Evolutionary conservation across 768 basidiomycete genomes (phyloP), one percentile per base, ranked within the genome.

Genomic region (Dioszegia aurantiaca): DNA sequence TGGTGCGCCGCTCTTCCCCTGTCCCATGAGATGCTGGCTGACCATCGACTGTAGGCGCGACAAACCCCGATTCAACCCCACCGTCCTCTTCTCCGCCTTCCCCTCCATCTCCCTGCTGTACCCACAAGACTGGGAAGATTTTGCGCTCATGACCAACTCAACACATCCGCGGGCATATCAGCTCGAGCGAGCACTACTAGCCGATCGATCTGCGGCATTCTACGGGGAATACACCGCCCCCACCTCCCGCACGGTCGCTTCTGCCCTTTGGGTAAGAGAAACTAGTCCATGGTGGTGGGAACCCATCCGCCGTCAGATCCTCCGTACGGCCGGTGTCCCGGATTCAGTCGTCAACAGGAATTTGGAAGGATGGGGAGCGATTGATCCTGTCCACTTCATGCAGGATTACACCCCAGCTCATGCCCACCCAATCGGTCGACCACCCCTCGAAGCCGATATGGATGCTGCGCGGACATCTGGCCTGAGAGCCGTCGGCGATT

Each of bases 131-230:
- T 90, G 89, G 87, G 62, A 77, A 1, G 89, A 90, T 69, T 82
- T 88, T 23, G 77, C 80, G 19, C 67, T 57, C 12, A 56, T 68
- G n/a, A 78, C 76, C 4, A 46, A 40, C 28, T 63, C 60, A 30
- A 6, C 36, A 3, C 56, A 41, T 27, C 65, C 70, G 24, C 60
- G 61, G 52, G 87, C 84, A 3, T 90, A 83, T 83, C 82, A 84
- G 62, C 87, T 90, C 69, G 85, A 87, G 5, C 79, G 82, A 4
- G 80, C 86, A 2, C 79, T 91, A 8, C 78, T 90, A 49, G 79
- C 84, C 5, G 89, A 91, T 75, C 82, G 90, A 19, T 86, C 85
- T 39, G 90, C 89, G 0, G 82, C 89, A 0, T 86, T 87, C 75
- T 80, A 87, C 2, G 88, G 88, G 0, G 60, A 74, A 3, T 70